Evolutionary conservation across 495 filamentous ascomycete species (phyloP).

Genomic region (Thermochaetoides thermophila): DNA sequence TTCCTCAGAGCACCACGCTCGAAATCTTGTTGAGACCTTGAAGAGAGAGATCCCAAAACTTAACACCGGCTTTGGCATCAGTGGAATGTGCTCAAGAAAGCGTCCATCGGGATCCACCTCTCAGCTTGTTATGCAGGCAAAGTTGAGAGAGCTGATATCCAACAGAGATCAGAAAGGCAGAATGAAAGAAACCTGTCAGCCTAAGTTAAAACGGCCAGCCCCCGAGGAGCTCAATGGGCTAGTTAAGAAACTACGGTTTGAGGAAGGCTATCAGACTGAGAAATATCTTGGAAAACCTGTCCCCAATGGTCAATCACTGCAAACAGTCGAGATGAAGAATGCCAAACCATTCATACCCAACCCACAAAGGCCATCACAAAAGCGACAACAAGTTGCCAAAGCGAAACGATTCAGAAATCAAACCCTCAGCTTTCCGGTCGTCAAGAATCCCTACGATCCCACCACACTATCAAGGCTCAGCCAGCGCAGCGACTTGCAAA

Average conservation of each 20-base stretch:
- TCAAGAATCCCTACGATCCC: slow-evolving; percentile 62
- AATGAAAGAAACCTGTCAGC: no score
- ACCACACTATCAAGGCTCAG: slow-evolving; percentile 44
- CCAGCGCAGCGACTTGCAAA: slow-evolving; percentile 19
- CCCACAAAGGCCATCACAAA: slow-evolving; percentile 8
- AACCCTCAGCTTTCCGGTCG: slow-evolving; percentile 53
- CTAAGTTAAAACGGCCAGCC: no score
- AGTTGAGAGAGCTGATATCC: no score
- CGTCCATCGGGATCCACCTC: no score
- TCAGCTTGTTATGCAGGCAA: no score
- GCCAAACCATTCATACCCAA: no score
- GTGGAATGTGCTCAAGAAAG: slow-evolving; percentile 10
- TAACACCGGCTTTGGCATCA: slow-evolving; percentile 10
- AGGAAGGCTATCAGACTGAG: no score
- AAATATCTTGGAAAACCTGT: no score
- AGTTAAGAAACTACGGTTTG: no score
- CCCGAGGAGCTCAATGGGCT: no score
- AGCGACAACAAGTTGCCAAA: slow-evolving; percentile 6
- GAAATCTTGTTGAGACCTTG: neutral
- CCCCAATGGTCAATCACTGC: no score
- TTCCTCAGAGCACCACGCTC: neutral
- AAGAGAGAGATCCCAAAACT: slow-evolving; percentile 6
- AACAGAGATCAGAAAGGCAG: no score
- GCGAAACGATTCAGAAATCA: slow-evolving; percentile 18
- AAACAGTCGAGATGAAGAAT: neutral